Evolutionary conservation across 2,329 filamentous ascomycete genomes (phyloP).

Genomic region (Harringtonia aguacate): DNA sequence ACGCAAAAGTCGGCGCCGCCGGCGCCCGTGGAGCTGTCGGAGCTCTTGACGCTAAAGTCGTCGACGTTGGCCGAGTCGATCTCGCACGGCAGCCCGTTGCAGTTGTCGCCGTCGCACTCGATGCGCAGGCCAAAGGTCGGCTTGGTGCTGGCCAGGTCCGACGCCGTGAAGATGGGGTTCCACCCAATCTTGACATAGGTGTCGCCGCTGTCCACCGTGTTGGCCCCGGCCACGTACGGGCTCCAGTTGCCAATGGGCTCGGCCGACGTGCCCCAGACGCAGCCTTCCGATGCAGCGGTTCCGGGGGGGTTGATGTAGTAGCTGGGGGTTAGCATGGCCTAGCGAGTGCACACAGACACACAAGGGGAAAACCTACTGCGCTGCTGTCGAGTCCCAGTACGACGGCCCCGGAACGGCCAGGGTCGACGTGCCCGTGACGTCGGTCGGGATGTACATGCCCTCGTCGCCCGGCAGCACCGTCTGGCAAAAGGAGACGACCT

Average conservation of each 20-base stretch:
- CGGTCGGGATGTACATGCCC: slow-evolving; percentile 73
- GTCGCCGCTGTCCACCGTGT: slow-evolving; percentile 51
- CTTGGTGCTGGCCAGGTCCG: slow-evolving; percentile 41
- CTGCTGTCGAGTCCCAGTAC: slow-evolving; percentile 64
- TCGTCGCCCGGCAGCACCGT: slow-evolving; percentile 71
- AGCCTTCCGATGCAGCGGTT: slow-evolving; percentile 45
- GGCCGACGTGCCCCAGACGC: slow-evolving; percentile 57
- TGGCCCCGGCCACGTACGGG: slow-evolving; percentile 66
- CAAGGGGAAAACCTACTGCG: slow-evolving; percentile 52
- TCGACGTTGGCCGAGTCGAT: slow-evolving; percentile 50
- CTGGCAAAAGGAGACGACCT: slow-evolving; percentile 62
- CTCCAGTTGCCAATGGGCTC: slow-evolving; percentile 65
- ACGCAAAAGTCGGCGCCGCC: slow-evolving; percentile 65
- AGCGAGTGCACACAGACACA: not conserved
- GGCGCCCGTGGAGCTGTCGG: slow-evolving; percentile 45
- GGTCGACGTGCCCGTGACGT: slow-evolving; percentile 43
- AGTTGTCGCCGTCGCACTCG: slow-evolving; percentile 53
- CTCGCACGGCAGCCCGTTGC: slow-evolving; percentile 64
- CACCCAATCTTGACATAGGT: slow-evolving; percentile 68
- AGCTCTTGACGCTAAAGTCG: slow-evolving; percentile 49
- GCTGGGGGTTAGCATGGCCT: slow-evolving; percentile 23
- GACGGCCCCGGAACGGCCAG: slow-evolving; percentile 59
- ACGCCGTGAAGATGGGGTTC: slow-evolving; percentile 62
- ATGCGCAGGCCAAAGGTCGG: slow-evolving; percentile 61
- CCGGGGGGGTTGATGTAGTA: slow-evolving; percentile 74